These are phyloP conservation scores for Aspergillus candidus DNA, from an alignment of 2,329 filamentous ascomycete genomes.

Conservation along the genomic window DNA sequence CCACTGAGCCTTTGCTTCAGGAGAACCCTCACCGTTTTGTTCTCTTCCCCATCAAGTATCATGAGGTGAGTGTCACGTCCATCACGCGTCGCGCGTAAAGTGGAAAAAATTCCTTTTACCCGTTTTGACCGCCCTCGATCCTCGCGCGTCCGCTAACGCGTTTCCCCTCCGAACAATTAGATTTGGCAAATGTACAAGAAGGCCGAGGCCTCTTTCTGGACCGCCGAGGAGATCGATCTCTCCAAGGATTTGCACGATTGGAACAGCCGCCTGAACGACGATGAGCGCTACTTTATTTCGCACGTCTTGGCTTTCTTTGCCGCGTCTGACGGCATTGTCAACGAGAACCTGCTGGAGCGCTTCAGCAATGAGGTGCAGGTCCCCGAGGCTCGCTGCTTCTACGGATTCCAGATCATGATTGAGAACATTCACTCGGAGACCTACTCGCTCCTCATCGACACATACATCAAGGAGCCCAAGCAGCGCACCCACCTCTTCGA, in stretches of 20 bases:
- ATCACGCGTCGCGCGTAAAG: constrained; percentile 63
- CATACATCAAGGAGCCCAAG: constrained; percentile 96
- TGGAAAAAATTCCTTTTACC: constrained; percentile 34
- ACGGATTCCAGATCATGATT: constrained; percentile 99
- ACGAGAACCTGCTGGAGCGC: constrained; percentile 97
- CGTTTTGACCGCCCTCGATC: constrained; percentile 1
- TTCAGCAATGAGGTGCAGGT: constrained; percentile 97
- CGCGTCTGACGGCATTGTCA: constrained; percentile 97
- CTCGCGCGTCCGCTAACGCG: constrained; percentile 35
- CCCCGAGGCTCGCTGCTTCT: constrained; percentile 98
- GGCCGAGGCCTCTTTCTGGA: constrained; percentile 99
- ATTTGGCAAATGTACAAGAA: constrained; percentile 99
- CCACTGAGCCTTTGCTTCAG: constrained; percentile 82
- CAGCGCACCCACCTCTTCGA: constrained; percentile 96
- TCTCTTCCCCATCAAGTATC: constrained; percentile 98
- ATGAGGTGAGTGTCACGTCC: constrained; percentile 71
- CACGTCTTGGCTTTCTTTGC: constrained; percentile 99
- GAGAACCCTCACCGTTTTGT: constrained; percentile 97
- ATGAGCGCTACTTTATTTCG: constrained; percentile 97
- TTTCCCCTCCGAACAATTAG: constrained; percentile 49
- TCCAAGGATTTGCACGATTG: constrained; percentile 99
- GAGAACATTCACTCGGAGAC: constrained; percentile 99
- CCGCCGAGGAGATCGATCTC: constrained; percentile 96
- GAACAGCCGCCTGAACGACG: constrained; percentile 95
- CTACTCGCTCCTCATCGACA: constrained; percentile 97